Percentiles rank a stretch among this genome's conserved stretches.
These are phyloP conservation scores for Zalaria obscura DNA, from an alignment of 2,329 filamentous ascomycete species.

Conservation along the genomic window DNA sequence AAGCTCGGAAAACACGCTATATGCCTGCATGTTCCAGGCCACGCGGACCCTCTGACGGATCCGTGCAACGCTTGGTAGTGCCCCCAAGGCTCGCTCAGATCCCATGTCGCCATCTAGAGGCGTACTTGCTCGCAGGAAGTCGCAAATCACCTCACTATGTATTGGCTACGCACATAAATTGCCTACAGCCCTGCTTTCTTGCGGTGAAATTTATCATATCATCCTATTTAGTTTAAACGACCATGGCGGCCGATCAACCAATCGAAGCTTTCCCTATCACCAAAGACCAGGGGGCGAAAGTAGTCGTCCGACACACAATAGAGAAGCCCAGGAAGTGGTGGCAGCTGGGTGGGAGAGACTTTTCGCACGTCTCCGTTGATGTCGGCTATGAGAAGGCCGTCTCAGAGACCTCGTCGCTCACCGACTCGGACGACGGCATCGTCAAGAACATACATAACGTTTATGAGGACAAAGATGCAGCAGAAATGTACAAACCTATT, in stretches of 20 bases:
- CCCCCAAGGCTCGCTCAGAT: neutral
- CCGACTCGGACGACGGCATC: neutral
- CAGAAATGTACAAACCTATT: neutral
- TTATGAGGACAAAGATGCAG: neutral
- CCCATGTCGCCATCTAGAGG: neutral
- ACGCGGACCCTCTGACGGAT: neutral
- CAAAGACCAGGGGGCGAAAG: neutral
- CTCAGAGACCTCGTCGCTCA: neutral
- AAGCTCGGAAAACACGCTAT: neutral
- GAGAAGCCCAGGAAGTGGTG: neutral
- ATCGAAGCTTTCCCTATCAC: neutral
- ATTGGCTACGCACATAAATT: no score
- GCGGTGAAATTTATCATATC: no score
- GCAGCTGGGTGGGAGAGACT: neutral
- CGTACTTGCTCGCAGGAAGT: no score
- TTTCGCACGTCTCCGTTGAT: neutral
- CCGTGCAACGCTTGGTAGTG: neutral
- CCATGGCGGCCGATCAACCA: neutral
- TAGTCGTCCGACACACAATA: neutral
- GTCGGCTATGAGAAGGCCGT: neutral
- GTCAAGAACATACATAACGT: neutral
- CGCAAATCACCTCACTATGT: no score
- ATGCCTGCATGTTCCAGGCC: neutral
- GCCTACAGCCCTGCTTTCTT: no score
- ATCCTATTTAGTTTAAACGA: neutral